A percentile compares a stretch with the other conserved stretches of the same genome.
Conservation (phyloP, 2,329 filamentous ascomycete species). For the Epichloe typhina region DNA sequence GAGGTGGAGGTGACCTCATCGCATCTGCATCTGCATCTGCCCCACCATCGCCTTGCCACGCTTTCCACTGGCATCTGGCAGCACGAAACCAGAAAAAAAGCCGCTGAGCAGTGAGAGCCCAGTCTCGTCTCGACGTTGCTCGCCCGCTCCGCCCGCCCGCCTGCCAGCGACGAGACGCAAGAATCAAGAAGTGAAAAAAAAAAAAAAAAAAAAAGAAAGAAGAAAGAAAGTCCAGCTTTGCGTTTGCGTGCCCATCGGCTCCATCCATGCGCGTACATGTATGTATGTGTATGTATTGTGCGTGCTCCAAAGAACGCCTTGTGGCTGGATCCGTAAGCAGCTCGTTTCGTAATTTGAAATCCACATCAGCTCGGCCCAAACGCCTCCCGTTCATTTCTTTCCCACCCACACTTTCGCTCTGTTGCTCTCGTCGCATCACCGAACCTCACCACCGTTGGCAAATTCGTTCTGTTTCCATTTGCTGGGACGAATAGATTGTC, state of each 20-base stretch:
- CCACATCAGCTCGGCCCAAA: background rate
- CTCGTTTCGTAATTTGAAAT: background rate
- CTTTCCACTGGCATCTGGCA: background rate
- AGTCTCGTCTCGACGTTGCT: background rate
- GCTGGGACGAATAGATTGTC: background rate
- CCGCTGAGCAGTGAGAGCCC: background rate
- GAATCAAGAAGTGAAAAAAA: background rate
- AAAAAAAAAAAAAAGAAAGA: no score
- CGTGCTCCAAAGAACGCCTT: no score
- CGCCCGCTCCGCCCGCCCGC: background rate
- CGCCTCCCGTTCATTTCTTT: background rate
- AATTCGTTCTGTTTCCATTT: background rate
- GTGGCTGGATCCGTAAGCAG: background rate
- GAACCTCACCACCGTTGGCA: background rate
- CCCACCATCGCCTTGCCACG: background rate
- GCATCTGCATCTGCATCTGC: background rate
- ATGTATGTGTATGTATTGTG: no score
- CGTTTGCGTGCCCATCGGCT: no score
- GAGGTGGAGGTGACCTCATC: slow-evolving; percentile 4
- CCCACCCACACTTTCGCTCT: background rate
- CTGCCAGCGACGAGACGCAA: background rate
- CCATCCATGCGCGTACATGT: no score
- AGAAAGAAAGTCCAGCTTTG: no score
- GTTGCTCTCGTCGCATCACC: background rate
- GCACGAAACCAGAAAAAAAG: background rate